Base-by-base conservation (phyloP, 805 yeast genomes). In the Saccharomycopsis fermentans region DNA sequence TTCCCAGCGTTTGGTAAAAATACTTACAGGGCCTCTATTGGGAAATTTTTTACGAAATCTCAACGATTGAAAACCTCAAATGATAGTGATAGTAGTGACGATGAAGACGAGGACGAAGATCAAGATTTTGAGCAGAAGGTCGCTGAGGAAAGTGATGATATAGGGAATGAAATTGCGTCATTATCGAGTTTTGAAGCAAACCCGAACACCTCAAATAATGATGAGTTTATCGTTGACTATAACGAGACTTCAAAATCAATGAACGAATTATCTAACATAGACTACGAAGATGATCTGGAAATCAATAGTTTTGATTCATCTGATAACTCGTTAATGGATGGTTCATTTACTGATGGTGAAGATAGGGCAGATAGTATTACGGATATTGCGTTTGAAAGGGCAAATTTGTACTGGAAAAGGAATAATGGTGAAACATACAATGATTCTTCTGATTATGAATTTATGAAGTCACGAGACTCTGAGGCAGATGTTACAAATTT, bases 1-100 rank as follows among this genome's bases (percentile, higher is more conserved):
- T 60, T 60, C 29, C 58, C 32, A 51, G 58, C 52, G 24, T 55
- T 60, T 8, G 48, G 48, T n/a, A 56, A 57, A 36, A 58, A 32
- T 24, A 54, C 59, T n/a, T 60, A 60, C 19, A 40, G 58, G 12
- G 50, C 56, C 4, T 58, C 61, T 11, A 40, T 60, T 34, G 63
- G 63, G 34, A 60, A 60, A 27, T 58, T 60, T 26, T 60, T 60
- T 53, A 55, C 59, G 1, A 55, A 56, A 54, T 11, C 52, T 2
- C 52, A 50, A 40, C 32, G 36, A 26, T 17, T 26, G 6, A 40
- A 32, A 24, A 55, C 47, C 27, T 57, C 52, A 19, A 43, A 53
- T 24, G 63, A 60, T 32, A 60, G 61, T 43, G 63, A 60, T 26
- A 56, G 59, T 36, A 56, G 59, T 59, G 59, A 56, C 32, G 62